phyloP scores from a whole-genome alignment of 2,329 filamentous ascomycete species.

The Aspergillus transmontanensis region DNA sequence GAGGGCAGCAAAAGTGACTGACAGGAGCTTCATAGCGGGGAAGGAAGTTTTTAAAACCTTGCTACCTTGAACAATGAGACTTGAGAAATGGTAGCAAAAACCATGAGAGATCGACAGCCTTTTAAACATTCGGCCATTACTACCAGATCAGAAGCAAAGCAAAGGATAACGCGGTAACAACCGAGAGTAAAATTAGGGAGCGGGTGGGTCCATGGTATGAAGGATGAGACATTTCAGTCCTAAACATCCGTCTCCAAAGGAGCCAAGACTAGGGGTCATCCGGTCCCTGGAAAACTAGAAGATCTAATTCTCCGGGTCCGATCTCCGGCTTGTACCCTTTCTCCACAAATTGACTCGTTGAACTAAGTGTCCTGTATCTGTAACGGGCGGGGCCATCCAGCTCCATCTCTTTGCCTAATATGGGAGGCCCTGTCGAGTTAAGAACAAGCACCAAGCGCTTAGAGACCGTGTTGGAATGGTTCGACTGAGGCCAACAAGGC shows the following conservation, averaged over 20 bases:
- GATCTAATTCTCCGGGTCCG: not conserved
- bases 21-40: not conserved
- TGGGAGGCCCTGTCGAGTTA: not conserved
- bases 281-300: not conserved
- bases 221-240: not conserved
- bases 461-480: not conserved
- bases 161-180: not conserved
- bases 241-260: not conserved
- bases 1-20: not conserved
- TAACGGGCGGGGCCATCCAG: not conserved
- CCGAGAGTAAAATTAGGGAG: not conserved
- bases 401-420: not conserved
- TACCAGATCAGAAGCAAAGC: not conserved
- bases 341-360: not conserved
- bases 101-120: too few species aligned
- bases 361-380: not conserved
- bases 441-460: not conserved
- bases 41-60: not conserved
- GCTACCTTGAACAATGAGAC: not conserved
- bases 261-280: not conserved
- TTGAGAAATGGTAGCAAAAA: not conserved
- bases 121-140: not conserved
- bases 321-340: not conserved
- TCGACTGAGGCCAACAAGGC: too few species aligned
- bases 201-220: not conserved